Percentiles rank a stretch among this genome's conserved stretches.
Evolutionary conservation across 164 flowering plant species (phyloP).

Genomic region (Berberis vulgaris): DNA sequence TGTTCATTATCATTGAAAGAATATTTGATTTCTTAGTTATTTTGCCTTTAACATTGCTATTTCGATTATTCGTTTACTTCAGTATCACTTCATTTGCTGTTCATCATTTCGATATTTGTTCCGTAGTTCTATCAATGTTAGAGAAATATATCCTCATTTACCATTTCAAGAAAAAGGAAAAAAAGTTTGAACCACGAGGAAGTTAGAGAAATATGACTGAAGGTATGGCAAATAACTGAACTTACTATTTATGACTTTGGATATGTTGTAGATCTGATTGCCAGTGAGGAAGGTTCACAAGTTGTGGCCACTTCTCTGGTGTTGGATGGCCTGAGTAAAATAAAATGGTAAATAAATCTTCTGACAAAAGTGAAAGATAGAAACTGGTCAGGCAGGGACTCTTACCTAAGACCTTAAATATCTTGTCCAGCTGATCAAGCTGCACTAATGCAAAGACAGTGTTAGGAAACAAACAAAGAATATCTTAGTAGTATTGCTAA

Average conservation of each 20-base stretch:
- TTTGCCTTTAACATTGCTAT: too few species aligned
- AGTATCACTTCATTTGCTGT: too few species aligned
- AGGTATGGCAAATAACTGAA: not conserved
- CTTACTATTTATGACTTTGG: conserved; percentile 82
- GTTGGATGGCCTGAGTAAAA: conserved; percentile 79
- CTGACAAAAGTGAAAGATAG: conserved; percentile 2
- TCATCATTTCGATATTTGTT: too few species aligned
- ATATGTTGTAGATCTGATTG: conserved; percentile 72
- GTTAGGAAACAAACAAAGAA: conserved; percentile 5
- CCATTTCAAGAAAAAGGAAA: not conserved
- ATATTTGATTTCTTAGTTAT: too few species aligned
- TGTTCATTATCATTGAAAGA: too few species aligned
- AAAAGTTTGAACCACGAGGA: too few species aligned
- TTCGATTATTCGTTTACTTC: too few species aligned
- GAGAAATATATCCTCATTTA: too few species aligned
- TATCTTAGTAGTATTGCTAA: too few species aligned
- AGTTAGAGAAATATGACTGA: too few species aligned
- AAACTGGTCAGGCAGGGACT: not conserved
- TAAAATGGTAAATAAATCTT: conserved; percentile 1
- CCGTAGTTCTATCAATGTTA: too few species aligned
- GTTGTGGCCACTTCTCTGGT: conserved; percentile 90
- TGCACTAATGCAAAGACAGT: conserved; percentile 25
- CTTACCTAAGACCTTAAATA: conserved; percentile 89
- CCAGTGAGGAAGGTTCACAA: conserved; percentile 91
- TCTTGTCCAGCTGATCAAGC: conserved; percentile 98